These are phyloP conservation scores for Globisporangium yorkense DNA, from an alignment of 352 stramenopile species.

Conservation along the genomic window DNA sequence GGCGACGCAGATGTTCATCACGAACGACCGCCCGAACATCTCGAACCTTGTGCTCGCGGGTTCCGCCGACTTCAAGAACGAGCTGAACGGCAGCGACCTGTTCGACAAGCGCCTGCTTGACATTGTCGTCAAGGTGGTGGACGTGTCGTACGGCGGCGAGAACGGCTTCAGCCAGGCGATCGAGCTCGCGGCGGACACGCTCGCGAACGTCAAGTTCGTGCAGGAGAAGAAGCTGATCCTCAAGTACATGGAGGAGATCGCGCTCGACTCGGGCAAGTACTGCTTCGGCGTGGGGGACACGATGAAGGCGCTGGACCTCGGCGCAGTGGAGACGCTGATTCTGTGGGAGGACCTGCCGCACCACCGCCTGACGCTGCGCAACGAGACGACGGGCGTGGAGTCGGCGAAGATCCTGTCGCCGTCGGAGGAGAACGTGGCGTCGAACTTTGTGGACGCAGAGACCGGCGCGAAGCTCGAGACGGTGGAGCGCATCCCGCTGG, in stretches of 20 bases:
- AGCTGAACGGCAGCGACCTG: conserved; percentile 94
- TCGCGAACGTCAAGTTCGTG: conserved; percentile 99
- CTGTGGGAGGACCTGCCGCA: conserved; percentile 99
- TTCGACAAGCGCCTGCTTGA: conserved; percentile 95
- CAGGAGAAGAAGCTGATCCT: conserved; percentile 99
- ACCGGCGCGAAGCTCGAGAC: conserved; percentile 97
- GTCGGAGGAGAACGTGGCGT: conserved; percentile 89
- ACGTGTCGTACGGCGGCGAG: conserved; percentile 99
- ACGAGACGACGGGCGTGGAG: conserved; percentile 89
- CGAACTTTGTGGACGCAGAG: conserved; percentile 94
- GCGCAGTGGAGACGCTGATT: conserved; percentile 99
- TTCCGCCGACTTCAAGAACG: conserved; percentile 99
- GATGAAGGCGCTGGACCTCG: conserved; percentile 97
- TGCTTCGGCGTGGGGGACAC: conserved; percentile 99
- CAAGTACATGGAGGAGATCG: conserved; percentile 99
- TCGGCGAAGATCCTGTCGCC: conserved; percentile 76
- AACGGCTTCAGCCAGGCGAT: conserved; percentile 99
- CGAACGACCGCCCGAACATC: conserved; percentile 97
- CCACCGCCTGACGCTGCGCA: conserved; percentile 92
- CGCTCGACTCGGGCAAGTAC: conserved; percentile 98
- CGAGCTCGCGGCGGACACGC: conserved; percentile 95
- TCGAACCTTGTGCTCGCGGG: conserved; percentile 97
- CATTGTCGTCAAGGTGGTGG: conserved; percentile 98
- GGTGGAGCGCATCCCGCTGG: conserved; percentile 93
- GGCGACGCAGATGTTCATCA: conserved; percentile 98